A percentile compares a stretch with the other conserved stretches of the same genome.
These are phyloP conservation scores for Microsporum canis DNA, from an alignment of 2,329 filamentous ascomycete species.

Conservation along the genomic window DNA sequence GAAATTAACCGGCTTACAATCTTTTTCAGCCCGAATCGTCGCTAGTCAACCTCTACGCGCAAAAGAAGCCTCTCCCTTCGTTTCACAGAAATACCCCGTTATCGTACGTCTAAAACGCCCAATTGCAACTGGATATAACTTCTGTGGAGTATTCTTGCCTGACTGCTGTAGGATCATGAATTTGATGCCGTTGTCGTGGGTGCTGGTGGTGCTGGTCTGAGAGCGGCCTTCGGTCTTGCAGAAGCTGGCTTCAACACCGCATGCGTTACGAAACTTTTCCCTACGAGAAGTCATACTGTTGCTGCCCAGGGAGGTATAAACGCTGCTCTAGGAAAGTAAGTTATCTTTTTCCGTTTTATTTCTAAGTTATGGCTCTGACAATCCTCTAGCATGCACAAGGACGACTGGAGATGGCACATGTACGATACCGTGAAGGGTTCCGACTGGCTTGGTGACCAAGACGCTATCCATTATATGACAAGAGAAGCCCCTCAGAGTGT, in stretches of 20 bases:
- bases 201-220: conserved; percentile 52
- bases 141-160: neutral
- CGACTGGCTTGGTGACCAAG: conserved; percentile 50
- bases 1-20: conserved; percentile 4
- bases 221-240: conserved; percentile 53
- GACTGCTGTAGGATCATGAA: conserved; percentile 64
- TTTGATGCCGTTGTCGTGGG: conserved; percentile 88
- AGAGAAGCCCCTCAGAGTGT: conserved; percentile 44
- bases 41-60: conserved; percentile 76
- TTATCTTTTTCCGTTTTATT: conserved; percentile 2
- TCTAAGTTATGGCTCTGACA: conserved; percentile 6
- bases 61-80: conserved; percentile 80
- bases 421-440: conserved; percentile 49
- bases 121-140: neutral
- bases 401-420: conserved; percentile 51
- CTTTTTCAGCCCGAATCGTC: conserved; percentile 61
- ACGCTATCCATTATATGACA: conserved; percentile 51
- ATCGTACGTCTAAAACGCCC: conserved; percentile 52
- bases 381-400: conserved; percentile 36
- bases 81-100: conserved; percentile 85
- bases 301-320: conserved; percentile 59
- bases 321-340: conserved; percentile 43
- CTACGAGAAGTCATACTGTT: conserved; percentile 53
- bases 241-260: conserved; percentile 55
- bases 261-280: conserved; percentile 54